Evolutionary conservation across 2,329 filamentous ascomycete genomes (phyloP), one percentile per base, ranked within the genome.

Genomic region (Talaromyces sp.): DNA sequence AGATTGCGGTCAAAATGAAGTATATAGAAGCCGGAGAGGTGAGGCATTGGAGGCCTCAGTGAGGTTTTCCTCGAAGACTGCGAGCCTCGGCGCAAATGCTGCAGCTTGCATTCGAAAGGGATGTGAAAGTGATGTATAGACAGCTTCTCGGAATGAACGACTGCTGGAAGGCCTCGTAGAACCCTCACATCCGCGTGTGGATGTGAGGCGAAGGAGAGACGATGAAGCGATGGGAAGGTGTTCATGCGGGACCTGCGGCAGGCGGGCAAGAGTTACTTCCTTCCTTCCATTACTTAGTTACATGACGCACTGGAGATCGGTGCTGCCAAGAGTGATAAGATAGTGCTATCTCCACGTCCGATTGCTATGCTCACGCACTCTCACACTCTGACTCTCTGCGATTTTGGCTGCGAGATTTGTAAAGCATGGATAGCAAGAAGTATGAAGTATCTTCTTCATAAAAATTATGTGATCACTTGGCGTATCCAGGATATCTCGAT

Each of bases 131-230:
- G 39, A 33, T 21, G 6, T 40, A 14, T 52, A 40, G 18, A 37
- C 25, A 52, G 48, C 6, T 28, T 33, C 14, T 25, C 18, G 25
- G 7, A 8, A n/a, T 52, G 21, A 14, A 3, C 7, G 21, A 16
- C 31, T 54, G 50, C 11, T 35, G 9, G 21, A 6, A 39, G 44
- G 58, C 33, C 21, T 61, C 58, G 25, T 50, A 50, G 58, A 54
- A 58, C 42, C 62, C 62, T 64, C 62, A 64, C 62, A 64, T 64
- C 62, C 62, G 59, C 58, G 55, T 61, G 58, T 64, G 62, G 62
- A 64, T 55, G 58, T 64, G 62, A 64, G 62, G 59, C 37, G 62
- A 57, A 31, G 14, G 57, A 35, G 52, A 60, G 52, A 60, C 40
- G n/a, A 23, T 58, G 25, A 21, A 35, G 39, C 25, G 35, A 8